Evolutionary conservation across 2,329 filamentous ascomycete genomes (phyloP).

Genomic region (Cordyceps pruinosa): DNA sequence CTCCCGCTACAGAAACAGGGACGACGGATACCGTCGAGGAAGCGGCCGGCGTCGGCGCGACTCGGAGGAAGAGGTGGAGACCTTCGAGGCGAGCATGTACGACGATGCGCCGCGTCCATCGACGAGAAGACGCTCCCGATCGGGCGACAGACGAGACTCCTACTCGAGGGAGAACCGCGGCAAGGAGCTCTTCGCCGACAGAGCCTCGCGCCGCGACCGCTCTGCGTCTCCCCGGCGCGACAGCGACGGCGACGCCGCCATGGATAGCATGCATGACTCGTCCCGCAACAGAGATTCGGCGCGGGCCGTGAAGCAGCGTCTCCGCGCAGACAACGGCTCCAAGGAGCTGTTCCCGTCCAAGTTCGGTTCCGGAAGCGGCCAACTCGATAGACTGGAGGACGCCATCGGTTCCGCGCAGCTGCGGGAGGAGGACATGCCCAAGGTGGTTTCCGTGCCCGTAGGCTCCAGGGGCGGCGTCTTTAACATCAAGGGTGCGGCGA

Average conservation of each 20-base stretch:
- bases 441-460: conserved; percentile 49
- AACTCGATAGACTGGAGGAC: conserved; percentile 32
- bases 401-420: conserved; percentile 32
- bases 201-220: conserved; percentile 32
- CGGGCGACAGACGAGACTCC: conserved; percentile 23
- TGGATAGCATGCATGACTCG: conserved; percentile 26
- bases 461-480: conserved; percentile 39
- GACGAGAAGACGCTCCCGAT: conserved; percentile 21
- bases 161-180: conserved; percentile 36
- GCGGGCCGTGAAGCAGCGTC: conserved; percentile 27
- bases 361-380: conserved; percentile 20
- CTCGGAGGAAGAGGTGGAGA: conserved; percentile 43
- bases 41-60: conserved; percentile 38
- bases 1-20: conserved; percentile 59
- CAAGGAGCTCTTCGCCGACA: conserved; percentile 58
- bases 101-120: conserved; percentile 53
- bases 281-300: conserved; percentile 28
- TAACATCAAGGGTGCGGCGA: conserved; percentile 54
- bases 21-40: conserved; percentile 26
- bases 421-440: conserved; percentile 38
- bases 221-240: conserved; percentile 46
- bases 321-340: conserved; percentile 23
- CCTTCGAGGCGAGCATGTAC: conserved; percentile 74
- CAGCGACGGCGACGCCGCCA: conserved; percentile 34
- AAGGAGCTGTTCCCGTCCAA: conserved; percentile 37